Conservation (phyloP, 352 stramenopile genomes). For the Globisporangium cylindrosporum region DNA sequence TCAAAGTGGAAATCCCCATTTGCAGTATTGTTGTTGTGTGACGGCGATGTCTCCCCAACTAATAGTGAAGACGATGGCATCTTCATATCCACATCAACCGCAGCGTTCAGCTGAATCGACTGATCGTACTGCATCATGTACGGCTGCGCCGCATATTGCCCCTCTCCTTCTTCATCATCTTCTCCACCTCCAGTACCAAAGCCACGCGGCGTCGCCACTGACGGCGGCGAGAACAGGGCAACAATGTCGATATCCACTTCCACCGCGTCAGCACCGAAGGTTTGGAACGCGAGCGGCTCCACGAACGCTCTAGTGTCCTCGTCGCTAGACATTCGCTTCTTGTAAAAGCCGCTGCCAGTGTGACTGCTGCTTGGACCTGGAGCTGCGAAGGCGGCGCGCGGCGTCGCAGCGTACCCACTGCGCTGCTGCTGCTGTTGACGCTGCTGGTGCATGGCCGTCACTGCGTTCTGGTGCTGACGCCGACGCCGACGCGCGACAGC, state of each 20-base stretch:
- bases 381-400: background rate
- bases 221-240: slow-evolving; percentile 5
- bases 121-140: background rate
- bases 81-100: background rate
- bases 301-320: background rate
- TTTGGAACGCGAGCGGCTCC: slow-evolving; percentile 1
- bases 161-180: too few relatives aligned
- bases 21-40: too few relatives aligned
- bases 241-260: slow-evolving; percentile 2
- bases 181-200: background rate
- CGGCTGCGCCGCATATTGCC: background rate
- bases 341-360: background rate
- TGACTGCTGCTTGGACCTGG: background rate
- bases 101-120: background rate
- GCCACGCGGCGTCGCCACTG: too few relatives aligned
- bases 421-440: background rate
- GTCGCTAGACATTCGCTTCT: background rate
- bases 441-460: background rate
- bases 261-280: background rate
- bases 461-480: background rate
- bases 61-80: background rate
- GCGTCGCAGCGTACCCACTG: background rate
- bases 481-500: too few relatives aligned
- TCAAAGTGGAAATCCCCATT: slow-evolving; percentile 1
- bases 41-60: too few relatives aligned